Conservation (phyloP, 164 flowering plant genomes). For the Liriodendron chinense region DNA sequence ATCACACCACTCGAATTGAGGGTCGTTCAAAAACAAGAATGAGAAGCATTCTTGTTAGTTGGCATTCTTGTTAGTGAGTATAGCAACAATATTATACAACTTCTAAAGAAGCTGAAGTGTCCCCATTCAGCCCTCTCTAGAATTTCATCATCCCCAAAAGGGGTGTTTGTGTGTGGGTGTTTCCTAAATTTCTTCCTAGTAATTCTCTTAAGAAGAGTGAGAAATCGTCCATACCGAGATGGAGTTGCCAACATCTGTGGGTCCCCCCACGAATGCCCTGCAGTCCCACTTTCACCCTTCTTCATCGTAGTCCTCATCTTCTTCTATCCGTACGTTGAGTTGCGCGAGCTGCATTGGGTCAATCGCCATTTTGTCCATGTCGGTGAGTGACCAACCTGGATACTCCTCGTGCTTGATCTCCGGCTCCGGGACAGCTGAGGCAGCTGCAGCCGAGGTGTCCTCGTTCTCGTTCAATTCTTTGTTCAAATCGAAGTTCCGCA, state of each 20-base stretch:
- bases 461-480: conserved; percentile 49
- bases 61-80: conserved; percentile 10
- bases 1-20: no score
- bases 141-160: conserved; percentile 3
- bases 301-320: conserved; percentile 88
- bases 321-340: conserved; percentile 50
- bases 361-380: conserved; percentile 66
- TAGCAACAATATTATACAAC: conserved; percentile 25
- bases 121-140: conserved; percentile 4
- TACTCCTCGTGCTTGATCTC: conserved; percentile 61
- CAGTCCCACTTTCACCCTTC: conserved; percentile 46
- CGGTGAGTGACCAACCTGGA: conserved; percentile 73
- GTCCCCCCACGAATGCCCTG: background rate
- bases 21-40: no score
- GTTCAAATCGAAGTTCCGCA: conserved; percentile 63
- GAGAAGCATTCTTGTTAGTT: conserved; percentile 8
- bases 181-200: conserved; percentile 5
- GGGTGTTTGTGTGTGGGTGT: background rate
- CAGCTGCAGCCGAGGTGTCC: conserved; percentile 18
- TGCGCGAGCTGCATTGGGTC: conserved; percentile 73
- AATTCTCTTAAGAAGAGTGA: background rate
- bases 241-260: background rate
- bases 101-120: conserved; percentile 2
- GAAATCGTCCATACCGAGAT: background rate
- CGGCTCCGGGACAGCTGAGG: conserved; percentile 17